Evolutionary conservation across 2,329 filamentous ascomycete species (phyloP), one percentile per base, ranked within the genome.

Genomic region (Sporothrix humicola): DNA sequence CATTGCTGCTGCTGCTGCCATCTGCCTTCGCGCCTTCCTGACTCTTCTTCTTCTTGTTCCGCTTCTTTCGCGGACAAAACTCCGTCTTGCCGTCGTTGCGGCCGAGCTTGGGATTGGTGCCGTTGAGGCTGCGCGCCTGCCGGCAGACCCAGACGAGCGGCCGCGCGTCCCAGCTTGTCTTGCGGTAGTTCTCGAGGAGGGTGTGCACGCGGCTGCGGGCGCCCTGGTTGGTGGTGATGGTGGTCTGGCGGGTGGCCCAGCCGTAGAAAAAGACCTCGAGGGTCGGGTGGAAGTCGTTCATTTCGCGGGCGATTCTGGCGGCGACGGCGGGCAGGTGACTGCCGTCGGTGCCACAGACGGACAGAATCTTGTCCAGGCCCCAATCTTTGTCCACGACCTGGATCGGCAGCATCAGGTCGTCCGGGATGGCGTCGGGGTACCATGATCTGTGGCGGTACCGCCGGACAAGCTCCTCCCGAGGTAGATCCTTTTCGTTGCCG

Each of bases 191-290:
- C 54, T 77, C 74, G 6, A 77, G 58, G 54, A 77, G 71, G 3
- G 70, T 73, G 5, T 68, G 48, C 61, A 95, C 88, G 76, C 90
- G 87, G 76, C 89, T 92, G 26, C 89, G 87, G 61, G 92, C 89
- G 1, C 87, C 88, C 26, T 88, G 86, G 79, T 95, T 94, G 75
- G 90, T 91, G 2, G 91, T 93, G 70, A 95, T 82, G 0, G 92
- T 94, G 1, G 90, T 92, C 37, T 87, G 79, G 0, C 86, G 83
- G 9, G 83, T 82, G 10, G 85, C 85, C 92, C 92, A 95, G 17
- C 92, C 92, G 78, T 90, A 90, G 71, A 92, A 83, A 78, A 94
- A 93, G 9, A 93, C 91, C 23, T 90, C 90, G 71, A 85, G 82
- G 77, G 93, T 94, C 73, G 83, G 82, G 44, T 81, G 79, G 0